Evolutionary conservation across 148 eudicot species (phyloP).

Genomic region (Rhododendron kiyosumense): DNA sequence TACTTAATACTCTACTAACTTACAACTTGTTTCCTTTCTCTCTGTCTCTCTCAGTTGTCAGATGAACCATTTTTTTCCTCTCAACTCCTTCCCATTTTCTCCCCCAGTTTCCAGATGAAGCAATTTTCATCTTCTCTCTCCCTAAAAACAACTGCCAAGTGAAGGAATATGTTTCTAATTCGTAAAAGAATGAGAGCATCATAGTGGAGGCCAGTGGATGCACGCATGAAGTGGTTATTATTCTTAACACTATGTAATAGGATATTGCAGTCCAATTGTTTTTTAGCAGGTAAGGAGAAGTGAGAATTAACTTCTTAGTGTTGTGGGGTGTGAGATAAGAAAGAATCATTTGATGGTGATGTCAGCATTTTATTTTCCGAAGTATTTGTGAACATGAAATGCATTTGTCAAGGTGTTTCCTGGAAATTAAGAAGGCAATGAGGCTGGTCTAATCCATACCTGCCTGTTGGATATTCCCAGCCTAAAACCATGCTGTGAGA

Average conservation of each 20-base stretch:
- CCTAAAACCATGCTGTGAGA: not conserved
- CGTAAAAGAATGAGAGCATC: not conserved
- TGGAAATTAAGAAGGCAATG: not conserved
- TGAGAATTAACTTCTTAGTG: not conserved
- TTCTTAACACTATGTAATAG: not conserved
- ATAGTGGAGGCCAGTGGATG: not conserved
- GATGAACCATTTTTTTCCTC: not conserved
- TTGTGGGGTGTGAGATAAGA: not conserved
- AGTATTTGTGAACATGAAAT: not conserved
- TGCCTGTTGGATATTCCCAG: not conserved
- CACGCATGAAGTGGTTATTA: not conserved
- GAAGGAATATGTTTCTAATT: not conserved
- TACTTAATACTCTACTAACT: not conserved
- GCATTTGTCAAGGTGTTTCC: not conserved
- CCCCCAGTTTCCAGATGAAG: not conserved
- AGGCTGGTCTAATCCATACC: not conserved
- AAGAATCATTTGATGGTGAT: slow-evolving; percentile 1
- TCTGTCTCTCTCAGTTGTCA: not conserved
- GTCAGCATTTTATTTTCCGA: not conserved
- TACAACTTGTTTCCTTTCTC: not conserved
- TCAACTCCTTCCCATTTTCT: not conserved
- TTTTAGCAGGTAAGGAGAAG: not conserved
- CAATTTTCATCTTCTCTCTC: not conserved
- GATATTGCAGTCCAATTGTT: not conserved
- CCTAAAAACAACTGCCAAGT: not conserved